Conservation (phyloP, 2,329 filamentous ascomycete genomes). For the Exophiala calicioides region DNA sequence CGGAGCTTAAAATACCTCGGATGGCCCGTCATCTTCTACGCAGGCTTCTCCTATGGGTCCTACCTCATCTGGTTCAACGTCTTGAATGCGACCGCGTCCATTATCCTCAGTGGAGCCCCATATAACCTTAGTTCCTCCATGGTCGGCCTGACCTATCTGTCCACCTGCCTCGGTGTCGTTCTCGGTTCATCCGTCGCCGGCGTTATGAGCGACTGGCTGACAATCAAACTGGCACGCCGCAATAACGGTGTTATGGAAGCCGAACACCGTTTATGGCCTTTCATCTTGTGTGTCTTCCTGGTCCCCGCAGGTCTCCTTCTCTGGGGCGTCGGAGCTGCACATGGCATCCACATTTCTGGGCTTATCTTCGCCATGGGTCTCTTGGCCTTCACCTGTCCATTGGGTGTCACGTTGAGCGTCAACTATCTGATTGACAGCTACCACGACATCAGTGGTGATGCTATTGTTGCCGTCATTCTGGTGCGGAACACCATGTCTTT, state of each 20-base stretch:
- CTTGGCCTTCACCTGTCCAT: conserved; percentile 46
- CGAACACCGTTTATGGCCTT: conserved; percentile 33
- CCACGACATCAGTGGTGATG: conserved; percentile 51
- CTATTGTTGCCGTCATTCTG: conserved; percentile 53
- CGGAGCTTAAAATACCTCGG: conserved; percentile 26
- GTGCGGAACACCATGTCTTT: conserved; percentile 54
- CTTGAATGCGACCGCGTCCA: conserved; percentile 44
- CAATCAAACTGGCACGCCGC: conserved; percentile 28
- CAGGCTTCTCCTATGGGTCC: conserved; percentile 44
- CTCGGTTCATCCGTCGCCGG: conserved; percentile 28
- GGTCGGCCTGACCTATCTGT: conserved; percentile 43
- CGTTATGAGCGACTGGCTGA: conserved; percentile 32
- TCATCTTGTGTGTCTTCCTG: conserved; percentile 41
- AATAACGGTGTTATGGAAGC: conserved; percentile 34
- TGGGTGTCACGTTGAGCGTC: conserved; percentile 49
- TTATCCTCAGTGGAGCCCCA: conserved; percentile 39
- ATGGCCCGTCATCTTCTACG: conserved; percentile 44
- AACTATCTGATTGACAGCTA: conserved; percentile 54
- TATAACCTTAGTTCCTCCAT: conserved; percentile 43
- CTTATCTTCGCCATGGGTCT: conserved; percentile 52
- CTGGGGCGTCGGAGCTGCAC: conserved; percentile 55
- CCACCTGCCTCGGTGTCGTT: conserved; percentile 27
- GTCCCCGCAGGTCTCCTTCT: conserved; percentile 49
- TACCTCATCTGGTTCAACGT: conserved; percentile 47
- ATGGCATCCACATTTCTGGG: conserved; percentile 52